These are phyloP conservation scores for Blastocystis hominis DNA, from an alignment of 352 stramenopile species.

Conservation along the genomic window DNA sequence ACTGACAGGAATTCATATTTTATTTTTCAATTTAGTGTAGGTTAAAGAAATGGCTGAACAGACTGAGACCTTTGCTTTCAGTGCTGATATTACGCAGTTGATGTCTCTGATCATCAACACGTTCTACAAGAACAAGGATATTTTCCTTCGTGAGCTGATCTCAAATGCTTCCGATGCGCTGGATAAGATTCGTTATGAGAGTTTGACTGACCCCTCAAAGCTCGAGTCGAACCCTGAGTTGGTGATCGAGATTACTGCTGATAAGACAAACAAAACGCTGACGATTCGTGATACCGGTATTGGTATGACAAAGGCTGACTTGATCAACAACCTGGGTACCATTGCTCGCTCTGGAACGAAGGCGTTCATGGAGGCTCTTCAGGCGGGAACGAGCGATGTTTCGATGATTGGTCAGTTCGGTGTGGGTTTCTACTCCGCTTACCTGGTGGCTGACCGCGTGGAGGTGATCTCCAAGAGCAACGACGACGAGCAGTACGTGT, in stretches of 20 bases:
- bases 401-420: slow-evolving; percentile 99
- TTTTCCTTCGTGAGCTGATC: slow-evolving; percentile 84
- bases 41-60: slow-evolving; percentile 67
- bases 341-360: slow-evolving; percentile 99
- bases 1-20: too few relatives aligned
- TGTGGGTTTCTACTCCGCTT: slow-evolving; percentile 99
- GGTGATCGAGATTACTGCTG: slow-evolving; percentile 94
- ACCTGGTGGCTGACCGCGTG: slow-evolving; percentile 97
- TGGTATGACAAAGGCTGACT: slow-evolving; percentile 98
- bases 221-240: slow-evolving; percentile 90
- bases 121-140: slow-evolving; percentile 99
- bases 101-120: slow-evolving; percentile 89
- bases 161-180: slow-evolving; percentile 88
- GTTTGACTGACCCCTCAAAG: slow-evolving; percentile 84
- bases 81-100: slow-evolving; percentile 98
- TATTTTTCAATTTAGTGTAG: too few relatives aligned
- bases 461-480: slow-evolving; percentile 96
- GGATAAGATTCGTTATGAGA: slow-evolving; percentile 92
- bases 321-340: slow-evolving; percentile 98
- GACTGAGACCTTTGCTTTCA: slow-evolving; percentile 96
- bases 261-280: slow-evolving; percentile 97
- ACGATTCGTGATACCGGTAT: slow-evolving; percentile 97
- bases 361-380: slow-evolving; percentile 96
- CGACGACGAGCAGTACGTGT: slow-evolving; percentile 91
- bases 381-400: slow-evolving; percentile 84